These are phyloP conservation scores for Lipomyces chichibuensis DNA, from an alignment of 805 yeast genomes.

Conservation along the genomic window DNA sequence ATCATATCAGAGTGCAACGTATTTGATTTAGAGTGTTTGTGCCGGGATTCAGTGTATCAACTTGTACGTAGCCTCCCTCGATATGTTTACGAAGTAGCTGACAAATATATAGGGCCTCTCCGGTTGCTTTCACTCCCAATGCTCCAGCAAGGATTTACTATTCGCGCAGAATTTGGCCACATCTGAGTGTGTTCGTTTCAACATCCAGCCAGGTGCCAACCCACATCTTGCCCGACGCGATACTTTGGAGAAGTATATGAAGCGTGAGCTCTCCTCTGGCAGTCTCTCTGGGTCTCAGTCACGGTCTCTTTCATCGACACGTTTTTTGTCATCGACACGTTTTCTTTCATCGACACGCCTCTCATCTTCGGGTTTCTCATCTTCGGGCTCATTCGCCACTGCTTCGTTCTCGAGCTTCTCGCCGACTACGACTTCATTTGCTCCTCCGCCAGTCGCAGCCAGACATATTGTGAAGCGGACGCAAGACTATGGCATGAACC, in stretches of 20 bases:
- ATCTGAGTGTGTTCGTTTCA: conserved; percentile 30
- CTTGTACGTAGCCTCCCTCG: not conserved
- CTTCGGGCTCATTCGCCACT: not conserved
- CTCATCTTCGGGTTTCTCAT: not conserved
- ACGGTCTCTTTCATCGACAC: not conserved
- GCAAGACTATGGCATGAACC: conserved; percentile 29
- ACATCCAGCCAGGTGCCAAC: conserved; percentile 33
- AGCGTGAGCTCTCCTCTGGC: not conserved
- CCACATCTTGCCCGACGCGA: conserved; percentile 34
- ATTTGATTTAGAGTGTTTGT: conserved; percentile 25
- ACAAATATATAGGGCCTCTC: conserved; percentile 13
- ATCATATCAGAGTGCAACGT: conserved; percentile 29
- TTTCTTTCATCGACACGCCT: conserved; percentile 15
- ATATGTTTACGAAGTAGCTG: not conserved
- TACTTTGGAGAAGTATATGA: conserved; percentile 6
- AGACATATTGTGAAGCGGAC: conserved; percentile 31
- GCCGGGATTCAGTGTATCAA: conserved; percentile 33
- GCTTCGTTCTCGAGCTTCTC: conserved; percentile 11
- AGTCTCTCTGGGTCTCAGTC: not conserved
- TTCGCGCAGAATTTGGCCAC: conserved; percentile 34
- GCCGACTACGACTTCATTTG: conserved; percentile 6
- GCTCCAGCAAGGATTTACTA: conserved; percentile 27
- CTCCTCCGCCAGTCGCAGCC: conserved; percentile 16
- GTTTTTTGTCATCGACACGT: too few species aligned
- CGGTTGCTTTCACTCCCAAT: conserved; percentile 34